phyloP scores from a whole-genome alignment of 2,329 filamentous ascomycete genomes.

The Pyricularia sp. region DNA sequence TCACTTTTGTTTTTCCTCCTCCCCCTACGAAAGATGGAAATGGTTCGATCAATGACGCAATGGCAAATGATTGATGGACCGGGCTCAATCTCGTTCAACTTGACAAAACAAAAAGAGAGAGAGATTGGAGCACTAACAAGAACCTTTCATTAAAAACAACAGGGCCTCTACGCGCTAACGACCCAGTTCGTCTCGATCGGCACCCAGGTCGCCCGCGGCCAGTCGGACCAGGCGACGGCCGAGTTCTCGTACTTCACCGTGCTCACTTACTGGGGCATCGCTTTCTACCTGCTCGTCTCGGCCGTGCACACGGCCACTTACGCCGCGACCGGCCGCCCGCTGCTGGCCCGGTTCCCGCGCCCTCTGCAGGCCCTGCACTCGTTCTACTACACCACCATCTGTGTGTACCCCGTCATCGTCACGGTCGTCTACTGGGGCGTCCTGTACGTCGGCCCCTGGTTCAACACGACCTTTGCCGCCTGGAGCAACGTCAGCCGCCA shows the following conservation, averaged over 20 bases:
- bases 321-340: slow-evolving; percentile 38
- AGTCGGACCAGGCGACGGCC: slow-evolving; percentile 16
- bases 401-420: slow-evolving; percentile 58
- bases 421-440: slow-evolving; percentile 62
- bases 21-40: not conserved
- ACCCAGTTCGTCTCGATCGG: slow-evolving; percentile 61
- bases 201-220: not conserved
- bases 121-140: not conserved
- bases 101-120: not conserved
- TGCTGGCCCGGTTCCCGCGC: slow-evolving; percentile 51
- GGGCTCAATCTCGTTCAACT: not conserved
- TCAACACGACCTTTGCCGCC: slow-evolving; percentile 35
- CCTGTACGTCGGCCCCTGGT: slow-evolving; percentile 45
- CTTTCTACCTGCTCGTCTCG: slow-evolving; percentile 66
- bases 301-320: slow-evolving; percentile 63
- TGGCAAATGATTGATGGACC: not conserved
- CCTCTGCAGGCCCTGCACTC: slow-evolving; percentile 55
- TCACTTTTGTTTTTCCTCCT: too few relatives aligned
- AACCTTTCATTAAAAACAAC: not conserved
- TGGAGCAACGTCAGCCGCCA: slow-evolving; percentile 68
- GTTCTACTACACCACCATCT: slow-evolving; percentile 53
- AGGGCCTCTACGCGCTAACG: slow-evolving; percentile 59
- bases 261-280: slow-evolving; percentile 70
- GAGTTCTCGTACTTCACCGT: slow-evolving; percentile 78
- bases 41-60: not conserved